Base-by-base conservation (phyloP, 208 protist genomes). In the Trypanosoma boissoni region DNA sequence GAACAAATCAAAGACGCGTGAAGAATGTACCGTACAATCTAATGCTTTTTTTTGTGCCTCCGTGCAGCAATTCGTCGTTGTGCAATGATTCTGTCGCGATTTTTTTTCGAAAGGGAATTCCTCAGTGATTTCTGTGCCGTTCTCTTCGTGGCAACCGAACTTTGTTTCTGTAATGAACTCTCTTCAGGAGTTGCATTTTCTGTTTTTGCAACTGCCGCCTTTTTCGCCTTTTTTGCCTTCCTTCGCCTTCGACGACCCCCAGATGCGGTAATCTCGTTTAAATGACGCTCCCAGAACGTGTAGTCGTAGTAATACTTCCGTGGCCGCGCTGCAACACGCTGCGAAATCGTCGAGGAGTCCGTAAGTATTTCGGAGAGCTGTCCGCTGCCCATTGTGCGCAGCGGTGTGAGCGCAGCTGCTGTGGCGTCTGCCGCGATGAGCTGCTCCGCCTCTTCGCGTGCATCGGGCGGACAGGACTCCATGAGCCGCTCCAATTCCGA, bases 271-370 rank as follows among this genome's bases (percentile, higher is more conserved):
- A 75, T 55, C 10, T 76, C 66, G 31, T 68, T 56, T 2, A 80
- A 46, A 51, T 78, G 78, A 41, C 68, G 34, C 36, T 70, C 58
- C 64, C 80, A 80, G 66, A 69, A 55, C n/a, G 69, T 70, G 28
- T 75, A 41, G 43, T 66, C 72, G 48, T 71, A 72, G 8, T 57
- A 72, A 57, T 60, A 44, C 12, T 59, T 69, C 2, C 43, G 73
- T 18, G 54, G 64, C 0, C 73, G 76, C 32, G 62, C 44, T 8
- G 46, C 67, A 1, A 81, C 76, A 20, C 74, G 67, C 59, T 81
- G 68, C 23, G 76, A 69, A 50, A 77, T 80, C 32, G 70, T 74
- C 3, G 71, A 75, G 37, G 28, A 32, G 31, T 43, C 73, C 20
- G 37, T 64, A 56, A 45, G 23, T 5, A 18, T 24, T 48, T 34